Evolutionary conservation across 208 protist genomes (phyloP).

Genomic region (Trichomonas vaginalis): DNA sequence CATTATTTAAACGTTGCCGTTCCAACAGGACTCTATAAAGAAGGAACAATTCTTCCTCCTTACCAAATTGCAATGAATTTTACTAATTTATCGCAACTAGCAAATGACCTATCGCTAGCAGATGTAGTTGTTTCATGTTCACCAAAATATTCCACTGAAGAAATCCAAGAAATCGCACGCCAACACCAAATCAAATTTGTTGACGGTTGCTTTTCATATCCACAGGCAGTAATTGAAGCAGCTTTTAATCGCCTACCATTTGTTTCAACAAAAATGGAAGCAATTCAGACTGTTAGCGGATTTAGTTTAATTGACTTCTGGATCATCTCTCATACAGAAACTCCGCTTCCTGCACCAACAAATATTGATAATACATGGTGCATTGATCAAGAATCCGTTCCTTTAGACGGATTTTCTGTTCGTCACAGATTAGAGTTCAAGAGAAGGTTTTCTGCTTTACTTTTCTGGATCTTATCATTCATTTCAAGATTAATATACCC

Average conservation of each 20-base stretch:
- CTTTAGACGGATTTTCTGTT: not conserved
- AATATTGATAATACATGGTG: not conserved
- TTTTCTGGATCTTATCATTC: not conserved
- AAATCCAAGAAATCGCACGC: not conserved
- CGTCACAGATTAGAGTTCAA: not conserved
- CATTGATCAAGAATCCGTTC: not conserved
- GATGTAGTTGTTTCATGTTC: not conserved
- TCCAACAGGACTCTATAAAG: not conserved
- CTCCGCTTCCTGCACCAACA: not conserved
- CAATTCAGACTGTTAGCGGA: not conserved
- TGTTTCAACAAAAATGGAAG: not conserved
- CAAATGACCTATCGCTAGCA: not conserved
- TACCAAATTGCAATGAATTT: conserved; percentile 13
- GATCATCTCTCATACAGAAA: not conserved
- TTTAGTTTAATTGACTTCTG: not conserved
- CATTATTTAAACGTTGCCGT: not conserved
- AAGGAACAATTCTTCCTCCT: not conserved
- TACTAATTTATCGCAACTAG: not conserved
- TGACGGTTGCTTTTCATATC: conserved; percentile 18
- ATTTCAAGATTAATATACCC: not conserved
- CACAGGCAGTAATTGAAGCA: not conserved
- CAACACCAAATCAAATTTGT: not conserved
- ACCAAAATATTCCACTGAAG: not conserved
- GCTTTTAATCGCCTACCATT: not conserved
- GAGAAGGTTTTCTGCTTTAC: not conserved